Base-by-base conservation (phyloP, 2,329 filamentous ascomycete species). In the Fusarium tricinctum region DNA sequence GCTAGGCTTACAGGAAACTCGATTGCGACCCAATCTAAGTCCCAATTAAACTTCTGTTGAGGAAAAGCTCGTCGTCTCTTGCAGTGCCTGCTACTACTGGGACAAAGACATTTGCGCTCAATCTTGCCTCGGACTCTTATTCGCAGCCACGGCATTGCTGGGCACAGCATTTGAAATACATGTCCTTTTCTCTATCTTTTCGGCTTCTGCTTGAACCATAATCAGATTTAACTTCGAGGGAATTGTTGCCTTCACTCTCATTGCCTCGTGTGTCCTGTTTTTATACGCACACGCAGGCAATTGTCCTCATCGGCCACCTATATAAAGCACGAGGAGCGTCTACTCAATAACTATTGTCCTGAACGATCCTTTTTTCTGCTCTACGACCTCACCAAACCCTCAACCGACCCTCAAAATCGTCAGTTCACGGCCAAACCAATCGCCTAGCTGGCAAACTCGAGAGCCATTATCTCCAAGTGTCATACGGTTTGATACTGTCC, bases 361-460 rank as follows among this genome's bases (percentile, higher is more conserved):
- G 46, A 20, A 19, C 28, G 30, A 52, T 43, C 22, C 10, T 14
- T 58, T 17, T 42, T 33, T 43, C 15, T 54, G 57, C 59, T 61
- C 66, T 68, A 56, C 70, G 68, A 68, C 70, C 64, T 73, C 70
- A 73, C 68, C 68, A 68, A 53, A 47, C 59, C 51, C 68, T 59
- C 58, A 53, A 54, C 55, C 55, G 62, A 68, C 54, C 53, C 49
- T 53, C 49, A 58, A 68, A 71, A 71, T 73, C 71, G 64, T 72
- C 68, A 73, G 71, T 68, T 73, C 53, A 61, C 66, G 56, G 60
- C 44, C 50, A 70, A 61, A 68, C 54, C 42, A 51, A 62, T 58
- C 61, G 59, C 56, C 59, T 66, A 56, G 61, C 61, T 55, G 55
- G 33, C 68, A 69, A 52, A 60, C 50, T 71, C 32, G 60, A 70